phyloP scores from a whole-genome alignment of 1,139 yeast genomes.

The Scheffersomyces illinoinensis region DNA sequence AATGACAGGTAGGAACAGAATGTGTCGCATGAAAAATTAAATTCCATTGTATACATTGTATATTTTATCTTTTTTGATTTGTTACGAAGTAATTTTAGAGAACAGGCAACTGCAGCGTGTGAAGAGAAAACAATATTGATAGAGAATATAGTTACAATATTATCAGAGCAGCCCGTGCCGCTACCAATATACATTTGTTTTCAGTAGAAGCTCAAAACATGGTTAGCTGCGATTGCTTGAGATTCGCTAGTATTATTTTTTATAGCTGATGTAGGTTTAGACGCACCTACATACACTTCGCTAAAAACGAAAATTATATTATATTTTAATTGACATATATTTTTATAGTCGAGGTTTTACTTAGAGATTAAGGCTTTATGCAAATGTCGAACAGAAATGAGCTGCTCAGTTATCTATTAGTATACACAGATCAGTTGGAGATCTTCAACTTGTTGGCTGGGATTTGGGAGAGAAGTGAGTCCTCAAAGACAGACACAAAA shows the following conservation, averaged over 20 bases:
- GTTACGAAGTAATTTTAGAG: not conserved
- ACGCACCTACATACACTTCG: not conserved
- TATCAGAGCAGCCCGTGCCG: not conserved
- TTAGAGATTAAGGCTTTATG: not conserved
- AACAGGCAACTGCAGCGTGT: not conserved
- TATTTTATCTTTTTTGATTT: not conserved
- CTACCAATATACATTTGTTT: not conserved
- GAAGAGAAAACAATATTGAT: not conserved
- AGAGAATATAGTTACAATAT: not conserved
- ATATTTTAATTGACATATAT: not conserved
- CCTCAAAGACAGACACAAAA: constrained; percentile 37
- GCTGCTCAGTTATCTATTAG: constrained; percentile 1
- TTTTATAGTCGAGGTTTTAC: not conserved
- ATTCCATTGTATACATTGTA: not conserved
- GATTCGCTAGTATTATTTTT: not conserved
- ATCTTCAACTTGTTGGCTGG: constrained; percentile 24
- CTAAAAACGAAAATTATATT: not conserved
- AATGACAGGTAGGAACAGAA: not conserved
- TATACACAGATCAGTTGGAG: constrained; percentile 6
- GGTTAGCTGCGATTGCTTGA: not conserved
- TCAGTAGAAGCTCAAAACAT: not conserved
- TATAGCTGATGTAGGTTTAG: not conserved
- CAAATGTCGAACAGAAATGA: not conserved
- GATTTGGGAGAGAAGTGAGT: constrained; percentile 31
- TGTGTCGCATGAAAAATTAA: not conserved